phyloP scores from a whole-genome alignment of 2,329 filamentous ascomycete species.

The Nigrospora oryzae region DNA sequence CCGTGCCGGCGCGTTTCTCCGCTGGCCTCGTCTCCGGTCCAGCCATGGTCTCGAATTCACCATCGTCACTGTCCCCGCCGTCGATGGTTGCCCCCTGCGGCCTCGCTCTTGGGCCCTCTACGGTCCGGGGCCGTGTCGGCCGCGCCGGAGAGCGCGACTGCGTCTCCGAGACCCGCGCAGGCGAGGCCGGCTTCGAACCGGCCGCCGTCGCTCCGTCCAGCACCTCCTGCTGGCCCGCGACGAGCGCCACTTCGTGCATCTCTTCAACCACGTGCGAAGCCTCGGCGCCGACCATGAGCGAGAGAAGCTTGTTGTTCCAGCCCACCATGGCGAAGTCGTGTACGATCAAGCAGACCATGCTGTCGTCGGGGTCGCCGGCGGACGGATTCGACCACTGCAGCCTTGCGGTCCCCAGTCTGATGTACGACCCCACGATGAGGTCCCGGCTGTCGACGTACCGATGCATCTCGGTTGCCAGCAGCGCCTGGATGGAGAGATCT shows the following conservation, averaged over 20 bases:
- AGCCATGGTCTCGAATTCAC: slow-evolving; percentile 29
- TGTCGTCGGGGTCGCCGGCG: not conserved
- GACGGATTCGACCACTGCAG: slow-evolving; percentile 15
- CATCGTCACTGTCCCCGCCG: slow-evolving; percentile 10
- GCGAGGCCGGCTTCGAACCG: not conserved
- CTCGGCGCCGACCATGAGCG: slow-evolving; percentile 9
- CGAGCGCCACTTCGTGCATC: not conserved
- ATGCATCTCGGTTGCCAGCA: slow-evolving; percentile 37
- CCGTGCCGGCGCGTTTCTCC: slow-evolving; percentile 10
- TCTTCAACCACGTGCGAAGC: not conserved
- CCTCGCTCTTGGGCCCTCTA: no score
- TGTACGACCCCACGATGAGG: slow-evolving; percentile 39
- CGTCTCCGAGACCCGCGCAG: slow-evolving; percentile 8
- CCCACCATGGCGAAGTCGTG: slow-evolving; percentile 36
- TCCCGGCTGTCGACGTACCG: slow-evolving; percentile 35
- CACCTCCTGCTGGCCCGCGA: no score
- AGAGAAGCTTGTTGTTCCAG: slow-evolving; percentile 34
- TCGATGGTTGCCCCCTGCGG: no score
- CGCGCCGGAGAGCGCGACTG: no score
- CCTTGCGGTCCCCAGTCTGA: slow-evolving; percentile 34
- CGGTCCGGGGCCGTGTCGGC: no score
- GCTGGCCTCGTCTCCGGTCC: slow-evolving; percentile 13
- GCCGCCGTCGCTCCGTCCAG: not conserved
- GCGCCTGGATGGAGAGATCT: slow-evolving; percentile 43
- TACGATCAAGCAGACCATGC: slow-evolving; percentile 36